Evolutionary conservation across 2,329 filamentous ascomycete species (phyloP).

Genomic region (Metarhizium humberi): DNA sequence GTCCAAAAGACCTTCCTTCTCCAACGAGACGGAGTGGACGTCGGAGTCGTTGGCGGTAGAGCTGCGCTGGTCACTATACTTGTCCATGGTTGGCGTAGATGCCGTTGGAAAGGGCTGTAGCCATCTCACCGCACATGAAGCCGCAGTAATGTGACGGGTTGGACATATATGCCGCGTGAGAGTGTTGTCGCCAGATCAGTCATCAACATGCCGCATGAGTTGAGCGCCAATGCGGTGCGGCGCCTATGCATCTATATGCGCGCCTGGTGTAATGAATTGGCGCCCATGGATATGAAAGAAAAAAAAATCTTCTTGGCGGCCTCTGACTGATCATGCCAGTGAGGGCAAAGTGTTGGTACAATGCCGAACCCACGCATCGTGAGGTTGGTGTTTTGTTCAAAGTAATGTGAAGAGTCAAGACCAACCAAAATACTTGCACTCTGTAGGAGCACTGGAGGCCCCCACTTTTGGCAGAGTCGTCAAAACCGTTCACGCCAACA

Average conservation of each 20-base stretch:
- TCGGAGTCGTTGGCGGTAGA: conserved; percentile 1
- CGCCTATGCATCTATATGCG: not conserved
- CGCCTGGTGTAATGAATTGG: not conserved
- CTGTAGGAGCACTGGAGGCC: no score
- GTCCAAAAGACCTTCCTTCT: not conserved
- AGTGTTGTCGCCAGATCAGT: not conserved
- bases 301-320: no score
- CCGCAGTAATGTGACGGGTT: not conserved
- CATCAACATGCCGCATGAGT: not conserved
- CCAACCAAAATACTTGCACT: no score
- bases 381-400: no score
- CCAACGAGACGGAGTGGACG: not conserved
- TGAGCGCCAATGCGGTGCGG: not conserved
- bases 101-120: not conserved
- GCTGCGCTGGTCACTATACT: conserved; percentile 1
- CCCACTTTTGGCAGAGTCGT: no score
- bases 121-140: not conserved
- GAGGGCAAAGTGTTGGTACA: no score
- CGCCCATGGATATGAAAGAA: not conserved
- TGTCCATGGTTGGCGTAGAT: not conserved
- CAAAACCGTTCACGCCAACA: no score
- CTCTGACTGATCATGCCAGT: no score
- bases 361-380: no score
- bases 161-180: not conserved
- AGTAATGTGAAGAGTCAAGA: no score